Base-by-base conservation (phyloP, 352 stramenopile species). In the Globisporangium uncinulatum region DNA sequence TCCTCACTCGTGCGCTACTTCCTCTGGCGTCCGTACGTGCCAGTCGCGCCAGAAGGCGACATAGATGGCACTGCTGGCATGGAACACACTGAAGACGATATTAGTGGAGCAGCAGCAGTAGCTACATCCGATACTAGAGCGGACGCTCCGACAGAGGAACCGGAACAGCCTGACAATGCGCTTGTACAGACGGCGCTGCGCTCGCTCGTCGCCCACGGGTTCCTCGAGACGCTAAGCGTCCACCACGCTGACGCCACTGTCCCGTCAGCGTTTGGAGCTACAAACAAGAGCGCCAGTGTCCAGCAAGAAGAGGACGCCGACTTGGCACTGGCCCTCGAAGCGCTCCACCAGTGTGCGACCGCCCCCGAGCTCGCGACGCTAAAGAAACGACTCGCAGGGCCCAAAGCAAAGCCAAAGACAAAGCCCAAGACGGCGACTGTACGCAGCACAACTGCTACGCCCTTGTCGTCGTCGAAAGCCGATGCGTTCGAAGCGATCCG, bases 1-100 rank as follows among this genome's bases (percentile, higher is more conserved):
- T 67, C 68, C 19, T 85, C 79, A 24, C 63, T 94, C 21, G 65
- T 85, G 17, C 70, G 64, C 19, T 91, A 92, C 51, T 87, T 90
- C 13, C 7, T 37, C 14, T 51, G 43, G 17, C 56, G 48, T 13
- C 51, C 50, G 5, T 54, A 59, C 37, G 57, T 55, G 7, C 17
- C 42, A n/a, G 36, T 8, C 31, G 29, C 15, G n/a, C 41, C 2
- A 15, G 31, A 0, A 5, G 29, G 24, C 29, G 48, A 29, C 8
- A 32, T 1, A 14, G 20, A 21, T 20, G 37, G 34, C 2, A 17
- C 17, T 34, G 13, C 9, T 13, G 20, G 17, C 31, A 19, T 36
- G 6, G 34, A 32, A 6, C 8, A 7, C 47, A 39, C 19, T 24
- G 42, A 37, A 29, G 31, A 57, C 13, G 43, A 10, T 15, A 39